A percentile compares a stretch with the other conserved stretches of the same genome.
Evolutionary conservation across 108 stramenopile genomes (phyloP).

Genomic region (Nitzschia sp.): DNA sequence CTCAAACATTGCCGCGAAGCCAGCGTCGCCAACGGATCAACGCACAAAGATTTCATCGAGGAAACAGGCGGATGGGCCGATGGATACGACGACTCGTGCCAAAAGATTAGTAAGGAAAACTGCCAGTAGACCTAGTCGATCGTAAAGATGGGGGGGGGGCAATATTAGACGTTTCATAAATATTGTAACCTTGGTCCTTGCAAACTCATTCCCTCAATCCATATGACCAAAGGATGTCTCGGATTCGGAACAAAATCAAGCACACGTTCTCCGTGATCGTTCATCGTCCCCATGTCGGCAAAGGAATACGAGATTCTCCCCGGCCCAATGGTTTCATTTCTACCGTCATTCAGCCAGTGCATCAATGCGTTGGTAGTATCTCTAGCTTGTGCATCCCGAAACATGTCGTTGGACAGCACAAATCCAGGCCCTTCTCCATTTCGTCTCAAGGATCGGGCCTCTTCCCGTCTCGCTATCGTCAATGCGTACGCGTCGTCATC

Average conservation of each 20-base stretch:
- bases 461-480: slow-evolving; percentile 71
- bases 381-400: slow-evolving; percentile 75
- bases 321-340: slow-evolving; percentile 35
- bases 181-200: too few species aligned
- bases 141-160: too few species aligned
- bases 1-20: too few species aligned
- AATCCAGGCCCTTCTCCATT: slow-evolving; percentile 59
- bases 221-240: slow-evolving; percentile 59
- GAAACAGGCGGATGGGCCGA: too few species aligned
- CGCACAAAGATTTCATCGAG: too few species aligned
- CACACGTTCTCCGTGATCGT: slow-evolving; percentile 57
- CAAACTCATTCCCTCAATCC: slow-evolving; percentile 49
- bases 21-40: too few species aligned
- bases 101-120: too few species aligned
- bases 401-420: slow-evolving; percentile 79
- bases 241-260: slow-evolving; percentile 86
- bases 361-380: slow-evolving; percentile 42
- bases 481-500: slow-evolving; percentile 86
- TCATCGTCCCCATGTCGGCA: slow-evolving; percentile 68
- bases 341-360: slow-evolving; percentile 42
- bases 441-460: slow-evolving; percentile 39
- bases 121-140: too few species aligned
- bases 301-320: slow-evolving; percentile 80
- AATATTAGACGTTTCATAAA: too few species aligned
- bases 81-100: too few species aligned